Conservation (phyloP, 805 yeast genomes). For the Candida hispaniensis region DNA sequence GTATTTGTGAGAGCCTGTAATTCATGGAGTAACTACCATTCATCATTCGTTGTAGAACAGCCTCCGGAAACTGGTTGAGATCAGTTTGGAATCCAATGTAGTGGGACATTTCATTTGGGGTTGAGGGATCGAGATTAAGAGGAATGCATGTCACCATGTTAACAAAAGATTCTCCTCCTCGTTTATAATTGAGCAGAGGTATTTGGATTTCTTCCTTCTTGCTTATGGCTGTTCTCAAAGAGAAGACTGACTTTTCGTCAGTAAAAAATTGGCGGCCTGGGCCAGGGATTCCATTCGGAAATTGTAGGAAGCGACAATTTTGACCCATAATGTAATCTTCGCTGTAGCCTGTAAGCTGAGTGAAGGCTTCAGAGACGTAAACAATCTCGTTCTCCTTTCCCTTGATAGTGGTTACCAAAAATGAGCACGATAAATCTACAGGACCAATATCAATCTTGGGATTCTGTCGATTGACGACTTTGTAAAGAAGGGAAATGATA, state of each 20-base stretch:
- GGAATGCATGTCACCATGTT: constrained; percentile 14
- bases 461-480: constrained; percentile 13
- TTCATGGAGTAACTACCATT: constrained; percentile 14
- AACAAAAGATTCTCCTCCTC: constrained; percentile 14
- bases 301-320: constrained; percentile 9
- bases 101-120: constrained; percentile 6
- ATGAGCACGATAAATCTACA: constrained; percentile 10
- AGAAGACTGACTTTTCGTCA: constrained; percentile 8
- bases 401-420: constrained; percentile 6
- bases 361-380: constrained; percentile 8
- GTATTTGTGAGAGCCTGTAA: constrained; percentile 9
- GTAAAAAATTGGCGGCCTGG: constrained; percentile 7
- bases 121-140: constrained; percentile 1
- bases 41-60: constrained; percentile 13
- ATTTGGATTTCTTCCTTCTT: constrained; percentile 7
- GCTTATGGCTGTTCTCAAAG: constrained; percentile 5
- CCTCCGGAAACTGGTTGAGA: constrained; percentile 15
- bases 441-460: constrained; percentile 12
- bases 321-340: constrained; percentile 7
- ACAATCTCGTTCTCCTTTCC: constrained; percentile 8
- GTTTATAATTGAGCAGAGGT: constrained; percentile 11
- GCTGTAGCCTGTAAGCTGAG: constrained; percentile 10
- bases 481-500: constrained; percentile 6
- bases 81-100: constrained; percentile 14
- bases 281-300: constrained; percentile 3